Conservation (phyloP, 768 basidiomycete genomes). For the Baorangia bicolor region DNA sequence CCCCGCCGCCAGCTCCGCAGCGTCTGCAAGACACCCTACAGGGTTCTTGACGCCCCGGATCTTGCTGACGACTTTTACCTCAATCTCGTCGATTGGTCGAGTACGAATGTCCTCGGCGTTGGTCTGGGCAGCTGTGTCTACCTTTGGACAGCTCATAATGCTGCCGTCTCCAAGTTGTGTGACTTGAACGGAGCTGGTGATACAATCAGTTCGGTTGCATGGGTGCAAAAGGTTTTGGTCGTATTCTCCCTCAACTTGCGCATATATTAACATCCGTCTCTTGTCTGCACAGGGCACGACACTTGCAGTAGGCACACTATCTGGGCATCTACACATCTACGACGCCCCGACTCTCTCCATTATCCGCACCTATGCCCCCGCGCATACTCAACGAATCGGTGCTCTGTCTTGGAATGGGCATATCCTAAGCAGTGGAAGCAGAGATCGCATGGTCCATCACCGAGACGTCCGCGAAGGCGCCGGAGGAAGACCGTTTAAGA, state of each 20-base stretch:
- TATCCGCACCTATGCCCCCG: conserved; percentile 79
- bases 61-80: conserved; percentile 98
- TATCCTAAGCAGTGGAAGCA: conserved; percentile 85
- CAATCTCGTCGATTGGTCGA: conserved; percentile 96
- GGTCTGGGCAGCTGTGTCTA: conserved; percentile 92
- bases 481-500: conserved; percentile 61
- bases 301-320: conserved; percentile 90
- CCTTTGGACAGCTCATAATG: conserved; percentile 95
- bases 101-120: conserved; percentile 92
- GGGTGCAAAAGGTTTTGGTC: conserved; percentile 74
- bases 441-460: conserved; percentile 89
- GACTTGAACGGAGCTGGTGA: conserved; percentile 67
- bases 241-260: neutral
- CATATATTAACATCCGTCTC: neutral
- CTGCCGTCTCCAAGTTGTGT: conserved; percentile 87
- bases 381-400: conserved; percentile 88
- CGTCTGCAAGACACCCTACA: conserved; percentile 93
- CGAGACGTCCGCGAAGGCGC: conserved; percentile 80
- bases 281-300: conserved; percentile 59
- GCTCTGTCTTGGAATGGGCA: conserved; percentile 92
- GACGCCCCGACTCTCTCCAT: conserved; percentile 77
- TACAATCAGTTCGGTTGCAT: conserved; percentile 83
- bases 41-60: conserved; percentile 95
- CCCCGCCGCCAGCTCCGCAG: conserved; percentile 78
- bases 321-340: conserved; percentile 88